Conservation (phyloP, 2,329 filamentous ascomycete genomes). For the Neopestalotiopsis clavispora region DNA sequence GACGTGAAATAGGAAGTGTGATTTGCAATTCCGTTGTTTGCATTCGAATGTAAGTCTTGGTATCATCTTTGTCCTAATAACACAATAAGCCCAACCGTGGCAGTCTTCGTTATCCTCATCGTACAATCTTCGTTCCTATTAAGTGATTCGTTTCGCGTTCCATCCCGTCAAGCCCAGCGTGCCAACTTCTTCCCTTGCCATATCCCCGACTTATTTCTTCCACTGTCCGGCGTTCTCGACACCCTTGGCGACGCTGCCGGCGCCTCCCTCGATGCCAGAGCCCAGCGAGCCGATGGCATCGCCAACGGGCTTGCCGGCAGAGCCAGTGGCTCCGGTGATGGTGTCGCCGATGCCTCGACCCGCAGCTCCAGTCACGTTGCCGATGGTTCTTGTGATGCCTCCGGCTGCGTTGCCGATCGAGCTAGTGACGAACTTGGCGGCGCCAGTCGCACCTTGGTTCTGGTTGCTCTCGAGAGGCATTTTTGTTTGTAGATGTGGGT, state of each 20-base stretch:
- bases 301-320: conserved; percentile 50
- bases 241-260: conserved; percentile 46
- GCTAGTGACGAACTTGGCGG: conserved; percentile 41
- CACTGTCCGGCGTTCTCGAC: conserved; percentile 54
- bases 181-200: too few relatives aligned
- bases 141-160: not conserved
- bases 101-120: not conserved
- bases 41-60: conserved; percentile 1
- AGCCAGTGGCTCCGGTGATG: conserved; percentile 49
- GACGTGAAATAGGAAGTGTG: too few relatives aligned
- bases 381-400: conserved; percentile 36
- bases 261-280: conserved; percentile 48
- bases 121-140: not conserved
- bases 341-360: conserved; percentile 51
- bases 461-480: conserved; percentile 36
- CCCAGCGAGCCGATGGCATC: conserved; percentile 49
- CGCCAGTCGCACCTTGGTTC: conserved; percentile 36
- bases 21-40: not conserved
- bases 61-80: not conserved
- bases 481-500: not conserved
- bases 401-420: conserved; percentile 35
- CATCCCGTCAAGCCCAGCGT: too few relatives aligned
- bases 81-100: not conserved
- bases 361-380: conserved; percentile 43
- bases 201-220: conserved; percentile 27